These are phyloP conservation scores for Discostella stelligeroides DNA, from an alignment of 108 stramenopile genomes.

Conservation along the genomic window DNA sequence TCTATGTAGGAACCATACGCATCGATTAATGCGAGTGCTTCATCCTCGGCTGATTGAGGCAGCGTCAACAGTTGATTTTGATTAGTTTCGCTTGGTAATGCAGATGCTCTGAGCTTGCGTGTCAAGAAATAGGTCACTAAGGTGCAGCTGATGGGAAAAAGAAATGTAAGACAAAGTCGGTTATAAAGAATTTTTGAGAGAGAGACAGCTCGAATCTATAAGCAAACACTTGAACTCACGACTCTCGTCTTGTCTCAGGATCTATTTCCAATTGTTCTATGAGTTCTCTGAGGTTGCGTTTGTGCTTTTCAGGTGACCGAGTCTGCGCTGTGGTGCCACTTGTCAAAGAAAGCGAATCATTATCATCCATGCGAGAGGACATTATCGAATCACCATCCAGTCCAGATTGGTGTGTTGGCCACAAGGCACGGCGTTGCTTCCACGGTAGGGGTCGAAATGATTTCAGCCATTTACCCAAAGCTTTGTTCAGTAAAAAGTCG, in stretches of 20 bases:
- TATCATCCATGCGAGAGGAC: slow-evolving; percentile 47
- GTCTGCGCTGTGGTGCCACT: slow-evolving; percentile 49
- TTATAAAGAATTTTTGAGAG: not conserved
- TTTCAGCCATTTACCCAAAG: slow-evolving; percentile 72
- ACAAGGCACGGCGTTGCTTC: slow-evolving; percentile 72
- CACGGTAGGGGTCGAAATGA: slow-evolving; percentile 78
- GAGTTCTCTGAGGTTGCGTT: slow-evolving; percentile 58
- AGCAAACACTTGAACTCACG: slow-evolving; percentile 56
- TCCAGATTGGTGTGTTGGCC: slow-evolving; percentile 53
- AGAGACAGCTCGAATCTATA: slow-evolving; percentile 13
- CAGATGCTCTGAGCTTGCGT: slow-evolving; percentile 33
- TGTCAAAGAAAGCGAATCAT: slow-evolving; percentile 56
- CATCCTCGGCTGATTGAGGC: slow-evolving; percentile 21
- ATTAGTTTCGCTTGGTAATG: not conserved
- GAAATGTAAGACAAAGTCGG: slow-evolving; percentile 11
- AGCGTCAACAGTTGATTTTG: not conserved
- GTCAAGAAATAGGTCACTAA: slow-evolving; percentile 85
- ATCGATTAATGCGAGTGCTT: slow-evolving; percentile 60
- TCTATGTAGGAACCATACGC: slow-evolving; percentile 80
- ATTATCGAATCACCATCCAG: slow-evolving; percentile 34
- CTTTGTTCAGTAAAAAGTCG: slow-evolving; percentile 74
- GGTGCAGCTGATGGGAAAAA: slow-evolving; percentile 54
- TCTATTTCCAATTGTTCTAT: slow-evolving; percentile 77
- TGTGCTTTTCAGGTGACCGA: slow-evolving; percentile 17
- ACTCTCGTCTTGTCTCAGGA: slow-evolving; percentile 71